These are phyloP conservation scores for Lanzia echinophila DNA, from an alignment of 2,329 filamentous ascomycete genomes.

Conservation along the genomic window DNA sequence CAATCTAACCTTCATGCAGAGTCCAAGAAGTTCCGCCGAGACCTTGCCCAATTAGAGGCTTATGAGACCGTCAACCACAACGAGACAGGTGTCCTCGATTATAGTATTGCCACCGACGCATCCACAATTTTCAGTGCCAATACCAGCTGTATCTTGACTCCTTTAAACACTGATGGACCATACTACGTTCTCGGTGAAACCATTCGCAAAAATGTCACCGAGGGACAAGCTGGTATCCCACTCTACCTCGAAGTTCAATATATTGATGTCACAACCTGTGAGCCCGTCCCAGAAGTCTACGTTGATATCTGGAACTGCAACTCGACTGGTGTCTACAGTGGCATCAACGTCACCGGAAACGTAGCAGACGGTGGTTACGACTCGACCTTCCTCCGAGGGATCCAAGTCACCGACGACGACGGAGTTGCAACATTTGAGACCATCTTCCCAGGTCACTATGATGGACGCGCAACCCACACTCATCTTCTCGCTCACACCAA, in stretches of 20 bases:
- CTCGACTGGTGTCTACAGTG: conserved; percentile 35
- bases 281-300: conserved; percentile 33
- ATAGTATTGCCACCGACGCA: conserved; percentile 30
- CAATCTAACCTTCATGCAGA: not conserved
- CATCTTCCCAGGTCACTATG: conserved; percentile 41
- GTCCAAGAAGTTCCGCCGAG: conserved; percentile 8
- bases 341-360: conserved; percentile 19
- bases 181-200: conserved; percentile 40
- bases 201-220: conserved; percentile 25
- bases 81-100: conserved; percentile 18
- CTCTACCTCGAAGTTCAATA: conserved; percentile 37
- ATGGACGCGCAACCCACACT: conserved; percentile 40
- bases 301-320: conserved; percentile 38
- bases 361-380: conserved; percentile 23
- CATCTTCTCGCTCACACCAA: conserved; percentile 37
- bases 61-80: conserved; percentile 13
- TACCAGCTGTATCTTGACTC: conserved; percentile 43
- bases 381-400: conserved; percentile 34
- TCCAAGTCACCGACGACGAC: conserved; percentile 35
- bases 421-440: conserved; percentile 37
- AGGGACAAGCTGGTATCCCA: conserved; percentile 33
- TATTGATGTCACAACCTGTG: conserved; percentile 35
- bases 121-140: conserved; percentile 37
- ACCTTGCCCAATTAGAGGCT: conserved; percentile 6
- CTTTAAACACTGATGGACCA: conserved; percentile 47